Base-by-base conservation (phyloP, 1,284 basidiomycete genomes). In the Wolfiporia cocos region DNA sequence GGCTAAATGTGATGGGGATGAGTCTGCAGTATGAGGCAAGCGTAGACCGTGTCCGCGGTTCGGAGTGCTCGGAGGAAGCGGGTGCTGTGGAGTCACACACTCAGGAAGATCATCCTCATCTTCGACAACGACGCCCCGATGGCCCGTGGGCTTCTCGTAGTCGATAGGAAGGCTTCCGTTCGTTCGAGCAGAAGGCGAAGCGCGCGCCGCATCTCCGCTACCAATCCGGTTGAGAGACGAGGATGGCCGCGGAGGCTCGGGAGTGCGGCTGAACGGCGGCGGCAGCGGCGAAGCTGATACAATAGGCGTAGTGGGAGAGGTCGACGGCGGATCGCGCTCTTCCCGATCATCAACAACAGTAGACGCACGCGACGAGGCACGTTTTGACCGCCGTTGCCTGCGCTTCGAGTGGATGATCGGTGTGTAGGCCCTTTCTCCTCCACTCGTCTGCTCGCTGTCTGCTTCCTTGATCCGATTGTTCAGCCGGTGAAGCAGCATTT, bases 101-200 rank as follows among this genome's bases (percentile, higher is more conserved):
- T 74, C 66, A 9, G 57, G 57, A 18, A 64, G 65, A 36, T 81
- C 75, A 39, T 81, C 76, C 28, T 82, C 81, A 38, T 85, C 80
- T 57, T 85, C 83, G 32, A 88, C 71, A 1, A 88, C 67, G 15
- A 83, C 72, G 53, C 83, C 81, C 52, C 84, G 70, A 40, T 81
- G 68, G 37, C 79, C 73, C 26, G 69, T 63, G 17, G 66, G 64
- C 34, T 57, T 56, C 46, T 63, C 59, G 31, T 61, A 62, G 36
- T 59, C 59, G 47, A 63, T 63, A 15, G 52, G 50, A 11, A 17
- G 42, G 39, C 35, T 53, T 24, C 40, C 53, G 42, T 54, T 50
- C 7, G 66, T 52, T 50, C 63, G 47, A 42, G 42, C 26, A 15
- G 35, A 42, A 14, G 50, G 49, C 4, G 52, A 49, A 2, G 38